Evolutionary conservation across 345 rosid species (phyloP), one percentile per base, ranked within the genome.

Genomic region (Populus davidiana): DNA sequence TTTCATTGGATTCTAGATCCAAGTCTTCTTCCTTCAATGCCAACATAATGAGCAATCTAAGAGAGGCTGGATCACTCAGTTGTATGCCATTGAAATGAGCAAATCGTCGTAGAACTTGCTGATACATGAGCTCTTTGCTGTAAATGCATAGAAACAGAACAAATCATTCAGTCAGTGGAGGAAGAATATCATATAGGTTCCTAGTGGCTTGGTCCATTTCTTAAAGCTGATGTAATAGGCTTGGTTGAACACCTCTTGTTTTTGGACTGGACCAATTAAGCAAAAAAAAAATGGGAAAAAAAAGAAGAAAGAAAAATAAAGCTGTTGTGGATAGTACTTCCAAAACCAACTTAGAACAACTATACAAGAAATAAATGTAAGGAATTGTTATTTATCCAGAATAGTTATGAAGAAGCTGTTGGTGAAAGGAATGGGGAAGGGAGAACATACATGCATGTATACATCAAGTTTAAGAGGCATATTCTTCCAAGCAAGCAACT

Each of bases 71-170:
- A 63, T 93, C 90, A 43, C 98, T 93, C 38, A 96, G 87, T 81
- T 92, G 96, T 76, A 93, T 89, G 43, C 92, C 96, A 87, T 88
- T 93, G 81, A 91, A 93, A 86, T 91, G 96, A 39, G 93, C 90
- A 88, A 96, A 96, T 27, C 98, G 94, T 27, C 88, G 86, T 66
- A 96, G 83, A 56, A 83, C 94, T 89, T 90, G 99, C 87, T 93
- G 99, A 85, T 96, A 96, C 97, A 96, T 92, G 75, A 96, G 90
- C 87, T 96, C 99, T 85, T 96, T 92, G 89, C 99, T 92, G 94
- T 75, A 71, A 81, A 80, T 49, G 71, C 63, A 85, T 20, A 71
- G 61, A 67, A 74, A 59, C 11, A 73, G 35, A 41, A 54, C 14
- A 39, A 70, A 47, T 69, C 74, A 76, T 41, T 17, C 8, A 72